Evolutionary conservation across 1,284 basidiomycete genomes (phyloP), one percentile per base, ranked within the genome.

Genomic region (Marasmius tenuissimus): DNA sequence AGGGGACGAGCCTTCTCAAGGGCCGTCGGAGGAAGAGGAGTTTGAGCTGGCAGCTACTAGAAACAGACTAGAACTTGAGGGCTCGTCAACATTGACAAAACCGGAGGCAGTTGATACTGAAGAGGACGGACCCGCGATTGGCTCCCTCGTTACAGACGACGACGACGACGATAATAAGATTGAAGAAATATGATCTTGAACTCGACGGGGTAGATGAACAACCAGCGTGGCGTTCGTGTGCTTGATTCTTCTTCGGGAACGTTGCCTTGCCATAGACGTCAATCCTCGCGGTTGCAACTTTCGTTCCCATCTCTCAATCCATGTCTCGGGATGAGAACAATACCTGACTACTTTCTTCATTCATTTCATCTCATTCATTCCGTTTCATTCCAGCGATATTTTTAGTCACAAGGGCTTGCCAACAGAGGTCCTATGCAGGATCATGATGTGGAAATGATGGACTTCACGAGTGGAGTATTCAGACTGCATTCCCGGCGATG

Each of bases 121-220:
- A 5, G 70, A 70, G 22, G 72, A 72, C 11, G 71, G 72, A 20
- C 73, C 72, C 18, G 72, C 67, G 47, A 51, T 58, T 22, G 59
- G 62, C 22, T 63, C 55, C n/a, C 47, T 60, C 12, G 58, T 60
- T 11, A 67, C 66, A 45, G 75, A 78, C 58, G 81, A 85, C 48
- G 85, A 85, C 64, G 86, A 87, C 64, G 73, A 75, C 60, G 86
- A 87, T 65, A 73, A 75, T 62, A 79, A 70, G 69, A 87, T 86
- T 53, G 78, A 82, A 65, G 85, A 87, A 71, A 73, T 86, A 61
- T 88, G 76, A 68, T 10, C 16, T 27, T 11, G 40, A 20, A 8
- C n/a, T 47, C 20, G 45, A 47, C 48, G 27, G 6, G 7, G 37
- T 12, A 53, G 16, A 53, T 27, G 14, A 18, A 42, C 37, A 38